A percentile compares a stretch with the other conserved stretches of the same genome.
phyloP scores from a whole-genome alignment of 805 yeast genomes.

The Barnettozyma vustinii region DNA sequence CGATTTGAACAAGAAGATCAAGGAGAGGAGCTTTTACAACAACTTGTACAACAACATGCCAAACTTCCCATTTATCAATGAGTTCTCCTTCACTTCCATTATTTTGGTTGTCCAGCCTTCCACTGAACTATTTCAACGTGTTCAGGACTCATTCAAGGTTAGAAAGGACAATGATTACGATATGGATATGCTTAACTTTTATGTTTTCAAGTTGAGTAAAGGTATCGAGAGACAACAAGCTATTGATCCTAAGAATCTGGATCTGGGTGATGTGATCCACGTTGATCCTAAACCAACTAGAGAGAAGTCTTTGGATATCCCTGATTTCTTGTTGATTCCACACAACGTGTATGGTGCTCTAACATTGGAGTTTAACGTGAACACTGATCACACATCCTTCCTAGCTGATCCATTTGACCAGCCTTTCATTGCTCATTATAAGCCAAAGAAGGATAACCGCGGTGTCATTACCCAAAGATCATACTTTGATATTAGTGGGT shows the following conservation, averaged over 20 bases:
- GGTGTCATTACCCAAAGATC: constrained; percentile 10
- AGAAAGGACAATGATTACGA: constrained; percentile 38
- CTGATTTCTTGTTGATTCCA: constrained; percentile 38
- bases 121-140: constrained; percentile 16
- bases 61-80: constrained; percentile 24
- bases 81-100: constrained; percentile 34
- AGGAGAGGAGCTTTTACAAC: constrained; percentile 14
- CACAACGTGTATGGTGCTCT: constrained; percentile 45
- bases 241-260: constrained; percentile 2
- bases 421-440: constrained; percentile 22
- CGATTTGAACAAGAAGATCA: background rate
- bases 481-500: constrained; percentile 12
- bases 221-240: constrained; percentile 14
- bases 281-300: background rate
- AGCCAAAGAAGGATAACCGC: constrained; percentile 4
- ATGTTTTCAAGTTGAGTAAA: constrained; percentile 25
- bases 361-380: constrained; percentile 41
- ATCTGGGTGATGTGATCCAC: constrained; percentile 17
- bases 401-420: constrained; percentile 36
- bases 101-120: constrained; percentile 57
- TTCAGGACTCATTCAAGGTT: constrained; percentile 20
- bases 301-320: constrained; percentile 10
- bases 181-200: constrained; percentile 48
- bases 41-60: constrained; percentile 37
- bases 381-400: constrained; percentile 35